Evolutionary conservation across 495 filamentous ascomycete genomes (phyloP).

Genomic region (Hypoxylon cercidicola): DNA sequence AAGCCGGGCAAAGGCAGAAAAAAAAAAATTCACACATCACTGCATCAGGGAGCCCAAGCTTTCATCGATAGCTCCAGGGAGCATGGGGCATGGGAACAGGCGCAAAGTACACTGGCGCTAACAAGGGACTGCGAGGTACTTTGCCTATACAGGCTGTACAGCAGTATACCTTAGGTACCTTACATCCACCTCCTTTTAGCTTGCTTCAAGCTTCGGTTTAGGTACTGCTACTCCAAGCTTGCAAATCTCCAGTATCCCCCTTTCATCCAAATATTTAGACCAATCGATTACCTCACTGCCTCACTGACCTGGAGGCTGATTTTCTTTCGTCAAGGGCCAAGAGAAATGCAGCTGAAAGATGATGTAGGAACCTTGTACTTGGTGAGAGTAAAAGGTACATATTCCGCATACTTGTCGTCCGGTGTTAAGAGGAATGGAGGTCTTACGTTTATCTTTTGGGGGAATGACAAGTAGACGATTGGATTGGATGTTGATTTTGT

Average conservation of each 20-base stretch:
- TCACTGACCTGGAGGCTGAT: not conserved
- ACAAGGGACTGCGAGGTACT: constrained; percentile 42
- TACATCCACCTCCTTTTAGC: constrained; percentile 9
- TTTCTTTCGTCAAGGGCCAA: not conserved
- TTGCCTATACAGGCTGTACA: constrained; percentile 10
- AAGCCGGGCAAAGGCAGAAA: constrained; percentile 43
- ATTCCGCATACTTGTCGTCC: constrained; percentile 7
- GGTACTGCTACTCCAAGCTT: not conserved
- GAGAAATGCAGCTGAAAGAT: not conserved
- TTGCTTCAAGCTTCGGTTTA: not conserved
- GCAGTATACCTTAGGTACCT: no score
- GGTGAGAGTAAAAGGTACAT: constrained; percentile 16
- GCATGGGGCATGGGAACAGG: constrained; percentile 15
- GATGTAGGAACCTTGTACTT: constrained; percentile 3
- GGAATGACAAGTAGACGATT: constrained; percentile 18
- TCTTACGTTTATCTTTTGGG: constrained; percentile 23
- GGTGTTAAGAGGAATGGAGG: constrained; percentile 9
- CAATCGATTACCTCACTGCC: not conserved
- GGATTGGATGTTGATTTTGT: constrained; percentile 22
- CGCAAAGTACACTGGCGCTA: constrained; percentile 39
- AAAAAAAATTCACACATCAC: constrained; percentile 31
- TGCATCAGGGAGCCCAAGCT: constrained; percentile 24
- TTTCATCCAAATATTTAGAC: not conserved
- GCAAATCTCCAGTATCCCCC: constrained; percentile 8
- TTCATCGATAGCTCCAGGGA: no score